Percentiles rank a stretch among this genome's conserved stretches.
Conservation (phyloP, 257 asterid genomes). For the Penstemon eatonii region DNA sequence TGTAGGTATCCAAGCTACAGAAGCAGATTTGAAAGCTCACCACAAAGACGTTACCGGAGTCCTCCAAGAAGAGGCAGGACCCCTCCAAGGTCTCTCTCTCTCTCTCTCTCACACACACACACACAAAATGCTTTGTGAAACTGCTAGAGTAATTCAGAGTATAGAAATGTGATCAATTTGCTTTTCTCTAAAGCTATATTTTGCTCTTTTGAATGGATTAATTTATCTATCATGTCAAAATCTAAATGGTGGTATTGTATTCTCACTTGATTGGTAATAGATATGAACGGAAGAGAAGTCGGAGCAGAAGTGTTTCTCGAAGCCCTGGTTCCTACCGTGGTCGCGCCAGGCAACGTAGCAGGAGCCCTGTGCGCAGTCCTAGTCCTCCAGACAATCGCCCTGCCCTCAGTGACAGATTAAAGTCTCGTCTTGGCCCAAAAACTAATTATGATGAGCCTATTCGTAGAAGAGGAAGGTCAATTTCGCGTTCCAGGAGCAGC, state of each 20-base stretch:
- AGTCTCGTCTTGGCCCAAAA: slow-evolving; percentile 83
- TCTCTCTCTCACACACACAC: slow-evolving; percentile 1
- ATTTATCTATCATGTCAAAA: neutral
- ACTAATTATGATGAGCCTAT: slow-evolving; percentile 37
- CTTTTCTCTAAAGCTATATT: neutral
- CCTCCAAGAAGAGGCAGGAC: slow-evolving; percentile 85
- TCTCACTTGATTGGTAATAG: slow-evolving; percentile 33
- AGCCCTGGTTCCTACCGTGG: slow-evolving; percentile 65
- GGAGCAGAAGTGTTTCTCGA: slow-evolving; percentile 71
- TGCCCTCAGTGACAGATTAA: slow-evolving; percentile 57
- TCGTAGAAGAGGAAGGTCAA: slow-evolving; percentile 43
- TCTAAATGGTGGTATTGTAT: neutral
- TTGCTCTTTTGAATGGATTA: neutral
- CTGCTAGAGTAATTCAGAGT: neutral
- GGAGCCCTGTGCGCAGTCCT: slow-evolving; percentile 70
- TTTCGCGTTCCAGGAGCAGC: slow-evolving; percentile 57
- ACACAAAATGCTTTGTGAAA: neutral
- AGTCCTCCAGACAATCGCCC: slow-evolving; percentile 57
- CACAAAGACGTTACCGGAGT: slow-evolving; percentile 58
- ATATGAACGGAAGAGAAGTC: slow-evolving; percentile 63
- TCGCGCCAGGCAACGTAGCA: slow-evolving; percentile 47
- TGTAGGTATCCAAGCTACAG: slow-evolving; percentile 74
- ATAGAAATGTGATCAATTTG: neutral
- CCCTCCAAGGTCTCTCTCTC: slow-evolving; percentile 72
- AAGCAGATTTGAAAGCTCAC: slow-evolving; percentile 60